Percentiles rank a stretch among this genome's conserved stretches.
phyloP scores from a whole-genome alignment of 805 yeast genomes.

The Candida taoyuanica region DNA sequence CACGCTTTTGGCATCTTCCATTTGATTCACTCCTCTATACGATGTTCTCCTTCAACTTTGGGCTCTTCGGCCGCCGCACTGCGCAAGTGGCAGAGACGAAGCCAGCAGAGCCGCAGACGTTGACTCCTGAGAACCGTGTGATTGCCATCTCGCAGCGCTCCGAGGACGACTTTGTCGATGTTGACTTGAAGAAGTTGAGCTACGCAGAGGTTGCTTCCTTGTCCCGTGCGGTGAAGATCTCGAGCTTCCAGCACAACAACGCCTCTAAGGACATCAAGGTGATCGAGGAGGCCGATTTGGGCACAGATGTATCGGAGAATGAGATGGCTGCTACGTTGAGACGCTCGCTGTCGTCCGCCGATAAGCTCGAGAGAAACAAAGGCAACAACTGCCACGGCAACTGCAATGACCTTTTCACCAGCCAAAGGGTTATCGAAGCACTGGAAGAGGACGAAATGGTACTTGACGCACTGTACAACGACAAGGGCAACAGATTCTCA shows the following conservation, averaged over 20 bases:
- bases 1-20: too few species aligned
- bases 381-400: background rate
- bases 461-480: slow-evolving; percentile 16
- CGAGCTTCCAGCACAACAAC: slow-evolving; percentile 1
- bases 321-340: slow-evolving; percentile 21
- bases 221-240: slow-evolving; percentile 14
- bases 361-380: too few species aligned
- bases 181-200: slow-evolving; percentile 43
- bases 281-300: slow-evolving; percentile 17
- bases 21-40: too few species aligned
- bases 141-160: slow-evolving; percentile 19
- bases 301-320: slow-evolving; percentile 15
- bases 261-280: slow-evolving; percentile 6
- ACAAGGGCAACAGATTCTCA: slow-evolving; percentile 20
- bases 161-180: slow-evolving; percentile 41
- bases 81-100: too few species aligned
- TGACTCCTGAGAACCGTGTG: slow-evolving; percentile 20
- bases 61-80: slow-evolving; percentile 5
- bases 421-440: background rate
- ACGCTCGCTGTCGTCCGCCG: slow-evolving; percentile 1
- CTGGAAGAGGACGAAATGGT: slow-evolving; percentile 13
- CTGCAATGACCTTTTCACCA: too few species aligned
- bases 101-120: background rate
- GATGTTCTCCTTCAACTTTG: slow-evolving; percentile 7
- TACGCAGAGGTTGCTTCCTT: slow-evolving; percentile 50